These are phyloP conservation scores for Calcarisporium arbuscula DNA, from an alignment of 2,329 filamentous ascomycete species.

Conservation along the genomic window DNA sequence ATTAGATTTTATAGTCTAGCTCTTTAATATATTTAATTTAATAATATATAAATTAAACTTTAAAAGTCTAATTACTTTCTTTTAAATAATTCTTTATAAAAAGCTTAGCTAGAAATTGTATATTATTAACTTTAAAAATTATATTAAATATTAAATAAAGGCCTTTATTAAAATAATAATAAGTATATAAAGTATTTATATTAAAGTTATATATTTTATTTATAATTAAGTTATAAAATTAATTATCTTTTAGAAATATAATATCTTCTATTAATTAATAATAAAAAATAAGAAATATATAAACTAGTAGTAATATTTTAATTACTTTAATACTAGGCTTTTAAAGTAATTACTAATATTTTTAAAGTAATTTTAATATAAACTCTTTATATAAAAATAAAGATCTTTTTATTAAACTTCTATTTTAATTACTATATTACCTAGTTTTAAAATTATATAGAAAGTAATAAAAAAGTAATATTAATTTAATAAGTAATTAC, in stretches of 20 bases:
- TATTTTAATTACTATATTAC: too few relatives aligned
- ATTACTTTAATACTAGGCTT: too few relatives aligned
- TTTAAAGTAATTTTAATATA: not conserved
- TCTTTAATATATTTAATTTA: not conserved
- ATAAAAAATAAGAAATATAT: not conserved
- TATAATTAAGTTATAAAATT: not conserved
- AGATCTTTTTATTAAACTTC: too few relatives aligned
- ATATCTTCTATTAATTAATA: not conserved
- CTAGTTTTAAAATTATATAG: too few relatives aligned
- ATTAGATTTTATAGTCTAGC: not conserved
- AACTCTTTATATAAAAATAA: too few relatives aligned
- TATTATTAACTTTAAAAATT: too few relatives aligned
- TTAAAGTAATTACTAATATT: too few relatives aligned
- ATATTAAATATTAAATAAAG: too few relatives aligned
- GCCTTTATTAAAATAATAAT: too few relatives aligned
- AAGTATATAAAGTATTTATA: not conserved
- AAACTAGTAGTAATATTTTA: not conserved
- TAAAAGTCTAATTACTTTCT: not conserved
- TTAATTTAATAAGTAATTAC: too few relatives aligned
- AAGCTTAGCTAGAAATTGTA: too few relatives aligned
- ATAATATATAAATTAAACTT: not conserved
- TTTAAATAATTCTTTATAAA: not conserved
- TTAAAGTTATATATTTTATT: not conserved
- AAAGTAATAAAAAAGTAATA: too few relatives aligned
- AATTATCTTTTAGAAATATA: not conserved